A percentile compares a stretch with the other conserved stretches of the same genome.
These are phyloP conservation scores for Fusarium sulawesiense DNA, from an alignment of 2,329 filamentous ascomycete species.

Conservation along the genomic window DNA sequence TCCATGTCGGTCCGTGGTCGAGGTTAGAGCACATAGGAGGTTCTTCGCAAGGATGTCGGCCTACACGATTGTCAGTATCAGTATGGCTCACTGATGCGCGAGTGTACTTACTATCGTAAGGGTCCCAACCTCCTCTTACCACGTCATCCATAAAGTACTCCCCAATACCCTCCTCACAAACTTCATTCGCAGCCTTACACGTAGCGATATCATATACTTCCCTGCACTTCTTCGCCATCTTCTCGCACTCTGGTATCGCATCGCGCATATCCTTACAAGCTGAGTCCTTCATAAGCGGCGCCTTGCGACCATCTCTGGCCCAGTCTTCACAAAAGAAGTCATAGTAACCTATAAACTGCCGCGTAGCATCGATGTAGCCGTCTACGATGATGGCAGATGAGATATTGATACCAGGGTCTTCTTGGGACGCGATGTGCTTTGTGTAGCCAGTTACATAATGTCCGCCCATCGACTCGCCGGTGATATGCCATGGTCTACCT, in stretches of 20 bases:
- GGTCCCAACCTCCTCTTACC: slow-evolving; percentile 25
- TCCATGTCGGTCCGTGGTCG: slow-evolving; percentile 24
- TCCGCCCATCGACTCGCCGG: slow-evolving; percentile 35
- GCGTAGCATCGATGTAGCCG: slow-evolving; percentile 30
- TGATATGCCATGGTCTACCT: slow-evolving; percentile 30
- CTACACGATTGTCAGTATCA: not conserved
- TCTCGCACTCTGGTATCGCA: slow-evolving; percentile 26
- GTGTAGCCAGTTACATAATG: slow-evolving; percentile 37
- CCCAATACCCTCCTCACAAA: slow-evolving; percentile 18
- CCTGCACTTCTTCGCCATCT: slow-evolving; percentile 1
- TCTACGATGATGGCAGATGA: slow-evolving; percentile 29
- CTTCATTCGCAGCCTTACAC: slow-evolving; percentile 22
- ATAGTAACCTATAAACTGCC: slow-evolving; percentile 27
- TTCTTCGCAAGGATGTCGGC: slow-evolving; percentile 15
- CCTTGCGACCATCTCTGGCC: slow-evolving; percentile 13
- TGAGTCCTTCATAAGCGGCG: slow-evolving; percentile 20
- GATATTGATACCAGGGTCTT: not conserved
- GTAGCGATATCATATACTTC: slow-evolving; percentile 4
- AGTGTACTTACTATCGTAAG: slow-evolving; percentile 14
- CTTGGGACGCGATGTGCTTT: slow-evolving; percentile 9
- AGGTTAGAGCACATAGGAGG: slow-evolving; percentile 26
- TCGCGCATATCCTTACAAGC: slow-evolving; percentile 21
- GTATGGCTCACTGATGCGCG: no score
- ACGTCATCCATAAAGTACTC: slow-evolving; percentile 17
- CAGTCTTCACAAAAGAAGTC: slow-evolving; percentile 33